Evolutionary conservation across 1,284 basidiomycete genomes (phyloP), one percentile per base, ranked within the genome.

Genomic region (Ceratobasidium sp.): DNA sequence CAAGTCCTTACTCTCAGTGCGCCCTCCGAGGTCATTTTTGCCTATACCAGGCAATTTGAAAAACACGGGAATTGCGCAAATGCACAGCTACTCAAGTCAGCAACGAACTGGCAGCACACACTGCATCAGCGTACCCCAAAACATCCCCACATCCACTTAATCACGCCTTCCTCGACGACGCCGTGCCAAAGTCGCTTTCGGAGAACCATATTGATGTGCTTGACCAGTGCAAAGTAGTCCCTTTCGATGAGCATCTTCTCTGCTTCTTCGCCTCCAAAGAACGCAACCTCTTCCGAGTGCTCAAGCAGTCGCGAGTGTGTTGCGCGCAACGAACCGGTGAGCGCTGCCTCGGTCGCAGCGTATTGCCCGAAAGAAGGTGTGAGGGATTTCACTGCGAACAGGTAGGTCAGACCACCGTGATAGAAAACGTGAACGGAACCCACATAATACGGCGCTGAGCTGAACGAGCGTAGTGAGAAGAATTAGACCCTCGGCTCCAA

Each of bases 321-420:
- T 78, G 96, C 96, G 12, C 95, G 89, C 70, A 98, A 85, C 68
- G 87, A 85, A 42, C 96, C 96, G 40, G 95, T 88, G n/a, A 98
- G 86, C 47, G 92, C 89, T 38, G 94, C 91, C 69, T 90, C 88
- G 25, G 85, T 82, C 5, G 94, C 90, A 0, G 96, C 90, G 76
- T 96, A 98, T 74, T 88, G 86, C 6, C 96, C 96, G 75, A 98
- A 98, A 0, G 94, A 88, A n/a, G 96, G 96, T 0, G 96, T 97
- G 69, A 94, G 79, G 52, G 87, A 87, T 70, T 92, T 88, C 60
- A 96, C 92, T 94, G 75, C 2, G 54, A 52, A 34, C 65, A 45
- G 31, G 60, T 43, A 69, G 38, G 58, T 32, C 42, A 3, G 32
- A 29, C 8, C 25, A 10, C 32, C 54, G 32, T 31, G 22, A 47